phyloP scores from a whole-genome alignment of 768 basidiomycete genomes.

The Suillus bovinus region DNA sequence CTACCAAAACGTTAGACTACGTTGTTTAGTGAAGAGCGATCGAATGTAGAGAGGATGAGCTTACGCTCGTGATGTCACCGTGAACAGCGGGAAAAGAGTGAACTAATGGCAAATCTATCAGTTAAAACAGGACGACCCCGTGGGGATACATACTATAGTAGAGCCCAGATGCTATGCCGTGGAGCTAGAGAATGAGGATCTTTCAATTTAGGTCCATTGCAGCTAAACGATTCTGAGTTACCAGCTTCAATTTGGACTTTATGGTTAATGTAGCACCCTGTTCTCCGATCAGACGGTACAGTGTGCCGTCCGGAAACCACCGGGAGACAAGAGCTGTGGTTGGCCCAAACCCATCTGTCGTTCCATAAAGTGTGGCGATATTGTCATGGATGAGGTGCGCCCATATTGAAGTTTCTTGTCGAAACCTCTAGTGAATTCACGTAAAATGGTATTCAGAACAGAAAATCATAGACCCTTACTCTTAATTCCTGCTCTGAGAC shows the following conservation, averaged over 20 bases:
- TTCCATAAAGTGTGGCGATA: constrained; percentile 18
- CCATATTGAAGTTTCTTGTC: constrained; percentile 21
- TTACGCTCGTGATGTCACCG: constrained; percentile 3
- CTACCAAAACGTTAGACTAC: constrained; percentile 20
- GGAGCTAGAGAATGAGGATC: not conserved
- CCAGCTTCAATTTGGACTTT: constrained; percentile 15
- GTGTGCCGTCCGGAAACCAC: constrained; percentile 11
- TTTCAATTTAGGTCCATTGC: no score
- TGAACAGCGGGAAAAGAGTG: not conserved
- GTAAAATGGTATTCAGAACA: no score
- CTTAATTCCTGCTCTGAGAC: not conserved
- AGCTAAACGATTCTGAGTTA: not conserved
- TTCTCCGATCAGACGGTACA: constrained; percentile 6
- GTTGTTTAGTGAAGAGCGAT: no score
- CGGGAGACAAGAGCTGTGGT: constrained; percentile 21
- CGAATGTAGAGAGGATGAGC: not conserved
- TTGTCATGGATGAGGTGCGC: constrained; percentile 18
- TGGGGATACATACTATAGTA: not conserved
- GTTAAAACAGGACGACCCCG: not conserved
- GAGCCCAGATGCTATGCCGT: constrained; percentile 2
- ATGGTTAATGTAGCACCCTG: constrained; percentile 8
- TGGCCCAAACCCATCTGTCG: constrained; percentile 13
- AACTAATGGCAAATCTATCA: not conserved
- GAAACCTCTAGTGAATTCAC: constrained; percentile 12
- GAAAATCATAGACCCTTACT: not conserved